Evolutionary conservation across 2,329 filamentous ascomycete genomes (phyloP).

Genomic region (Cyphellophora europaea): DNA sequence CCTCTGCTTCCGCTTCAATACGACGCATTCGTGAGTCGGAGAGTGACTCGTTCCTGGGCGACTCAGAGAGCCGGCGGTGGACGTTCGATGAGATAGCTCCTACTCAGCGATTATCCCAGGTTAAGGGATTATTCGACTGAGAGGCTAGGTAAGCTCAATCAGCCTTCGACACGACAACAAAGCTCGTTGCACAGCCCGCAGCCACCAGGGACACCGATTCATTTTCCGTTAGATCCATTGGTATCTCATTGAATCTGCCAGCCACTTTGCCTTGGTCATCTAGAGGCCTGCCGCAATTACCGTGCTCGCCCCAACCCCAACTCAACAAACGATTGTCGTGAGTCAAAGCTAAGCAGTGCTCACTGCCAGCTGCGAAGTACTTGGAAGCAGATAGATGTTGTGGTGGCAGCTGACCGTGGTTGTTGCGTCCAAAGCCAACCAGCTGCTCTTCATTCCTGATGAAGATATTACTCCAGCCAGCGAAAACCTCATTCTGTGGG

Average conservation of each 20-base stretch:
- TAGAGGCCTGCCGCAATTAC: constrained; percentile 57
- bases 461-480: constrained; percentile 77
- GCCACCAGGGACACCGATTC: constrained; percentile 53
- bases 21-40: constrained; percentile 27
- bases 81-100: constrained; percentile 29
- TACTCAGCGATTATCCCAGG: constrained; percentile 41
- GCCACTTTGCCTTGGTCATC: constrained; percentile 58
- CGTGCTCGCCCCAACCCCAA: constrained; percentile 98
- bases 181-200: constrained; percentile 87
- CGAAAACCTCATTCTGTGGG: constrained; percentile 59
- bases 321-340: constrained; percentile 58
- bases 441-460: constrained; percentile 44
- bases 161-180: constrained; percentile 42
- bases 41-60: constrained; percentile 17
- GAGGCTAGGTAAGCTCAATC: neutral
- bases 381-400: constrained; percentile 47
- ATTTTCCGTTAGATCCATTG: constrained; percentile 29
- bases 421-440: constrained; percentile 68
- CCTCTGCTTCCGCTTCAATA: constrained; percentile 25
- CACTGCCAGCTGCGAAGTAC: constrained; percentile 73
- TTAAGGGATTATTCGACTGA: constrained; percentile 36
- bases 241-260: constrained; percentile 53
- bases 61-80: constrained; percentile 10
- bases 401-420: constrained; percentile 73
- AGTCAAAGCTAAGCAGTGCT: constrained; percentile 72